These are phyloP conservation scores for Didymella arachidicola DNA, from an alignment of 2,329 filamentous ascomycete species.

Conservation along the genomic window DNA sequence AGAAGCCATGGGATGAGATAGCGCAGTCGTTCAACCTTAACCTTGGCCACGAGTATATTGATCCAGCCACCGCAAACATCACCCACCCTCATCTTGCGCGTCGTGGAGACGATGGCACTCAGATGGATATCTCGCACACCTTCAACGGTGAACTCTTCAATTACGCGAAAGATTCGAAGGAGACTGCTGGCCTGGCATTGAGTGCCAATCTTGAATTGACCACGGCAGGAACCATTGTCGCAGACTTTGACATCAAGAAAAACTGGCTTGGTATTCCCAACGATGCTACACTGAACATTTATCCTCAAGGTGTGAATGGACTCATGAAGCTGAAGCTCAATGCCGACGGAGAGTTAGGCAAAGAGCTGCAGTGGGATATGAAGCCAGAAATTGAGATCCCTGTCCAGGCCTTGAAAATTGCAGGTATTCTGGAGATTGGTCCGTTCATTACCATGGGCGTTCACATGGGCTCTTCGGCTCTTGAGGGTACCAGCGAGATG, in stretches of 20 bases:
- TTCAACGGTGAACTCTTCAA: slow-evolving; percentile 30
- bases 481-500: slow-evolving; percentile 26
- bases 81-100: slow-evolving; percentile 32
- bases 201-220: slow-evolving; percentile 29
- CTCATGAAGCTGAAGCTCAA: slow-evolving; percentile 26
- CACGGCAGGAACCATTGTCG: slow-evolving; percentile 29
- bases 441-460: slow-evolving; percentile 34
- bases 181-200: slow-evolving; percentile 29
- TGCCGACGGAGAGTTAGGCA: slow-evolving; percentile 32
- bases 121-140: slow-evolving; percentile 27
- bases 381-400: slow-evolving; percentile 35
- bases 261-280: slow-evolving; percentile 20
- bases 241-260: slow-evolving; percentile 31
- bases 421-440: slow-evolving; percentile 28
- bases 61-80: slow-evolving; percentile 26
- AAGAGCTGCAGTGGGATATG: slow-evolving; percentile 30
- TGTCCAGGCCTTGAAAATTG: slow-evolving; percentile 30
- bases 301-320: slow-evolving; percentile 30
- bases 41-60: slow-evolving; percentile 28
- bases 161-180: slow-evolving; percentile 28
- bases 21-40: slow-evolving; percentile 25
- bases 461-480: slow-evolving; percentile 30
- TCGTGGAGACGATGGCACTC: slow-evolving; percentile 19
- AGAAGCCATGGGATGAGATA: slow-evolving; percentile 31
- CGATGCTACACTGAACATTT: slow-evolving; percentile 27